phyloP scores from a whole-genome alignment of 1,284 basidiomycete genomes.

The Ustilago bromivora region DNA sequence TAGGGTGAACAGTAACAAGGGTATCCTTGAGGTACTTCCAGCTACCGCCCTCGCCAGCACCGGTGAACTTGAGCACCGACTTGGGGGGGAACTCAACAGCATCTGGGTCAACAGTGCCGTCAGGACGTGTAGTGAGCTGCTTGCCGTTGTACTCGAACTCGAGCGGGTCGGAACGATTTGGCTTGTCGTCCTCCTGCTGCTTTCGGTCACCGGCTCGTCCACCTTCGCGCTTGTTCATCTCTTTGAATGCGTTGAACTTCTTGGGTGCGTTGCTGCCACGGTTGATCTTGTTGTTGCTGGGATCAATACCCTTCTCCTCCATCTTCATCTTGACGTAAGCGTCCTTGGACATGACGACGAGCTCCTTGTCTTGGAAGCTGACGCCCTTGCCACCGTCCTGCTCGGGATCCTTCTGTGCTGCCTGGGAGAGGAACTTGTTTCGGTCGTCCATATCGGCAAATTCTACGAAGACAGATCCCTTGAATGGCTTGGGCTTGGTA shows the following conservation, averaged over 20 bases:
- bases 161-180: conserved; percentile 68
- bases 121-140: conserved; percentile 75
- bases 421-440: conserved; percentile 81
- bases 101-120: conserved; percentile 78
- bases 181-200: conserved; percentile 51
- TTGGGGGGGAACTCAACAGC: conserved; percentile 78
- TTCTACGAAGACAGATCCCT: conserved; percentile 94
- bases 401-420: conserved; percentile 71
- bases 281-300: conserved; percentile 75
- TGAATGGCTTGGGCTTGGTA: conserved; percentile 80
- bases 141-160: conserved; percentile 70
- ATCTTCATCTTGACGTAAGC: conserved; percentile 97
- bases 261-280: conserved; percentile 72
- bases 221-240: conserved; percentile 74
- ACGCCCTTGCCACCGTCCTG: conserved; percentile 61
- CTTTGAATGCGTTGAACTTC: conserved; percentile 88
- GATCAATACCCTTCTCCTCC: conserved; percentile 85
- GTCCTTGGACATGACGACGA: conserved; percentile 81
- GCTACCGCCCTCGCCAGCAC: conserved; percentile 69
- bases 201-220: conserved; percentile 70
- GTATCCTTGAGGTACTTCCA: conserved; percentile 73
- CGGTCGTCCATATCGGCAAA: conserved; percentile 81
- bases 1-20: conserved; percentile 58
- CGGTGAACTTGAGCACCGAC: conserved; percentile 79
- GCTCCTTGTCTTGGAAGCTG: conserved; percentile 72